Evolutionary conservation across 2,329 filamentous ascomycete species (phyloP).

Genomic region (Epichloe elymi): DNA sequence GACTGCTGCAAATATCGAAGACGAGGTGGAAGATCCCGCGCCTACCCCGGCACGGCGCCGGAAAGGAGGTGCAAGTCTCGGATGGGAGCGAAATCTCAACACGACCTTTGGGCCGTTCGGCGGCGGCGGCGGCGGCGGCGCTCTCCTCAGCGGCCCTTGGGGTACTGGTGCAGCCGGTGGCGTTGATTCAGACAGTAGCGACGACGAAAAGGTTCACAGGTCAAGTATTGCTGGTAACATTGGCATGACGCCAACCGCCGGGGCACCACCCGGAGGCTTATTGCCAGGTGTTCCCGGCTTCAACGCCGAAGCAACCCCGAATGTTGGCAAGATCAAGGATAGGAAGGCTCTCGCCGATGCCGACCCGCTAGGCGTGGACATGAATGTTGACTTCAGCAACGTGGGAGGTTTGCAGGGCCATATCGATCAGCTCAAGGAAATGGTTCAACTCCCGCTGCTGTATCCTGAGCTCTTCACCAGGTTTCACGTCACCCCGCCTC

Average conservation of each 20-base stretch:
- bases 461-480: conserved; percentile 89
- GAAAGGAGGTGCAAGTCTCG: conserved; percentile 41
- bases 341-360: conserved; percentile 85
- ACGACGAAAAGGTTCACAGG: conserved; percentile 69
- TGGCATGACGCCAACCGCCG: conserved; percentile 44
- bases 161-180: conserved; percentile 62
- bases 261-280: conserved; percentile 29
- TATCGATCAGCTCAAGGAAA: conserved; percentile 95
- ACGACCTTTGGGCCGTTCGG: conserved; percentile 90
- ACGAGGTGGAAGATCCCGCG: conserved; percentile 53
- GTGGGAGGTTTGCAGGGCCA: conserved; percentile 87
- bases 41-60: conserved; percentile 58
- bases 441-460: conserved; percentile 86
- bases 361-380: conserved; percentile 84
- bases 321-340: conserved; percentile 88
- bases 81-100: conserved; percentile 71
- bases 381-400: conserved; percentile 85
- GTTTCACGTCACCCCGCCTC: conserved; percentile 86
- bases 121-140: conserved; percentile 60
- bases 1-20: conserved; percentile 48
- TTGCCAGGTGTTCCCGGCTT: conserved; percentile 27
- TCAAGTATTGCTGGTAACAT: conserved; percentile 44
- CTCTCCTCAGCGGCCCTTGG: conserved; percentile 62
- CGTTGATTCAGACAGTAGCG: conserved; percentile 89
- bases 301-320: conserved; percentile 46